Evolutionary conservation across 306 rosid genomes (phyloP).

Genomic region (Rubus idaeus): DNA sequence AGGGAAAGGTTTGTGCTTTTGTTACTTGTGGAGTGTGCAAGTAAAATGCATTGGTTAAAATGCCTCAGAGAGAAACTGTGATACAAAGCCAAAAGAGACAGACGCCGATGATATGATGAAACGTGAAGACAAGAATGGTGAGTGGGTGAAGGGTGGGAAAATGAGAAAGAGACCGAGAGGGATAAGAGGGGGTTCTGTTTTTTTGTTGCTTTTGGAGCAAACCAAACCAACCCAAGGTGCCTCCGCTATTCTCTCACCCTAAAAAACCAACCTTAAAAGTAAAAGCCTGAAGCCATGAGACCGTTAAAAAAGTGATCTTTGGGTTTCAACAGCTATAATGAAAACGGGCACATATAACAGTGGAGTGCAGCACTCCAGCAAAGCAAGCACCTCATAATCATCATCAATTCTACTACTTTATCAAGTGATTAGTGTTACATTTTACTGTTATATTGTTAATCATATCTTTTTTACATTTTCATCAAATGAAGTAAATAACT

Average conservation of each 20-base stretch:
- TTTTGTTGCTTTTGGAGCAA: conserved; percentile 9
- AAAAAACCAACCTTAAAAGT: conserved; percentile 1
- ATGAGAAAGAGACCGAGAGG: background rate
- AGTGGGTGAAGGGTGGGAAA: conserved; percentile 21
- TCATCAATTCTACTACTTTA: background rate
- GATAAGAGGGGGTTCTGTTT: background rate
- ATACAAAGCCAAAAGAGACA: conserved; percentile 12
- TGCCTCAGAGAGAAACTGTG: conserved; percentile 5
- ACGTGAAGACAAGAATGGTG: conserved; percentile 17
- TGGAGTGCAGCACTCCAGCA: conserved; percentile 4
- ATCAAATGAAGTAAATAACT: background rate
- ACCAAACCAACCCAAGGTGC: background rate
- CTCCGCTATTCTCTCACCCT: background rate
- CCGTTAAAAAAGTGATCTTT: conserved; percentile 15
- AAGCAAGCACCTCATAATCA: background rate
- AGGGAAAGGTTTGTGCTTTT: background rate
- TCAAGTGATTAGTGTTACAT: background rate
- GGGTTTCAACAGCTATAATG: background rate
- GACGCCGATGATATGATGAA: conserved; percentile 15
- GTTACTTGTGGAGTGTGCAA: background rate
- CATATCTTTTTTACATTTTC: background rate
- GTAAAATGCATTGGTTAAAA: background rate
- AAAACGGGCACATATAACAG: background rate
- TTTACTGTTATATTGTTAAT: background rate
- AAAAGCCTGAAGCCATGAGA: conserved; percentile 11